Conservation (phyloP, 768 basidiomycete species). For the Lactarius evosmus region DNA sequence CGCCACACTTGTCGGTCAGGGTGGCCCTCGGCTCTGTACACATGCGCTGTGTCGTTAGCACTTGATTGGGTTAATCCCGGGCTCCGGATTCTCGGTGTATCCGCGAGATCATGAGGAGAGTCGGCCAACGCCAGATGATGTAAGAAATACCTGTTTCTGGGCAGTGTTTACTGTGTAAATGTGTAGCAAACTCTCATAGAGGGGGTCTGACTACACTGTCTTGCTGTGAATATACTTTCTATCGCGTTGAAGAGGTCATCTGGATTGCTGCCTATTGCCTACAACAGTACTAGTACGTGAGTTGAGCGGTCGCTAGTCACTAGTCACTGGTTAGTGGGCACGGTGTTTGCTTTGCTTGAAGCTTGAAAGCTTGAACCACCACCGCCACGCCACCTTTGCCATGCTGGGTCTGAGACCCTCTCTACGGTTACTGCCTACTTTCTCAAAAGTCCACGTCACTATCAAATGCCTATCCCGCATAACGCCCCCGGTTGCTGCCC, state of each 20-base stretch:
- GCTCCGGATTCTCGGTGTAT: not conserved
- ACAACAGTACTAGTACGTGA: not conserved
- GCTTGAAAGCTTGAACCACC: too few species aligned
- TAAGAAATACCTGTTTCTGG: not conserved
- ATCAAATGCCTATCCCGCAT: not conserved
- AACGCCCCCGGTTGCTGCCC: not conserved
- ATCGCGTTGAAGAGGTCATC: not conserved
- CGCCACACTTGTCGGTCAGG: not conserved
- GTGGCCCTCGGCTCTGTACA: conserved; percentile 8
- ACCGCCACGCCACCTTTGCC: not conserved
- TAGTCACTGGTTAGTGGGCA: not conserved
- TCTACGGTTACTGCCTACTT: conserved; percentile 2
- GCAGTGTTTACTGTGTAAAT: not conserved
- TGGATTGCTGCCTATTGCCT: too few species aligned
- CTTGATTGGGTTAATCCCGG: not conserved
- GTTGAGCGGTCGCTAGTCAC: not conserved
- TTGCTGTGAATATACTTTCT: not conserved
- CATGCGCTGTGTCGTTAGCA: not conserved
- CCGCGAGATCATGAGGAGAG: not conserved
- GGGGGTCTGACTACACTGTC: not conserved
- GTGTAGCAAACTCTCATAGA: not conserved
- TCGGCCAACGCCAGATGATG: not conserved
- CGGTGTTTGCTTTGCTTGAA: not conserved
- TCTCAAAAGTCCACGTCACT: not conserved
- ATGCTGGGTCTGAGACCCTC: conserved; percentile 10